Evolutionary conservation across 345 rosid species (phyloP), one percentile per base, ranked within the genome.

Genomic region (Geranium rotundifolium): DNA sequence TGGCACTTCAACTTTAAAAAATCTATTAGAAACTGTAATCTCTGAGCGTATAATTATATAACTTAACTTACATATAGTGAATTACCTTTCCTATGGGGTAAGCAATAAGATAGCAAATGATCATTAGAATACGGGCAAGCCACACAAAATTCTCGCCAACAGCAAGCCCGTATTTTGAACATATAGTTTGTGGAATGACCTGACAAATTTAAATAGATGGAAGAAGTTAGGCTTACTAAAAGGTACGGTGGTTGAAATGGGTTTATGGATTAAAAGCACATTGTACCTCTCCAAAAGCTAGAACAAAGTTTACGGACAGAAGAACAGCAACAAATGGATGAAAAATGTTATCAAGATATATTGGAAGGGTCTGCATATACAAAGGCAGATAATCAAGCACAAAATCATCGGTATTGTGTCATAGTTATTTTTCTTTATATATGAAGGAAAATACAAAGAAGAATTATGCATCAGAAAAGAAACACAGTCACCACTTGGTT

Each of bases 91-190:
- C 59, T 13, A 56, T 56, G 1, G 59, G 59, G 17, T 13, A 56
- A 9, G 59, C 59, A 4, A 56, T 56, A n/a, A 20, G 59, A 56
- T 56, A 56, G 19, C 59, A 56, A 1, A 56, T 56, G 19, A 56
- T 12, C 59, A 56, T 56, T 10, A 56, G 23, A 56, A 56, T 56
- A 8, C 59, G 19, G 19, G 18, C 59, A n/a, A 56, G 59, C 59
- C 59, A 56, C 59, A 56, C 59, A 56, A 56, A 56, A 56, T 56
- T 56, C 12, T 18, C 59, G 23, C 59, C 59, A 1, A 56, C 59
- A n/a, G 59, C 17, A 12, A 56, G 19, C 19, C 59, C 59, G 18
- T 56, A 56, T n/a, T 20, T 19, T n/a, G 17, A n/a, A 56, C 59
- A 56, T 6, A 56, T 56, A 8, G 59, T 20, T 56, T 56, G 59